Base-by-base conservation (phyloP, 495 filamentous ascomycete species). In the Podospora appendiculata region DNA sequence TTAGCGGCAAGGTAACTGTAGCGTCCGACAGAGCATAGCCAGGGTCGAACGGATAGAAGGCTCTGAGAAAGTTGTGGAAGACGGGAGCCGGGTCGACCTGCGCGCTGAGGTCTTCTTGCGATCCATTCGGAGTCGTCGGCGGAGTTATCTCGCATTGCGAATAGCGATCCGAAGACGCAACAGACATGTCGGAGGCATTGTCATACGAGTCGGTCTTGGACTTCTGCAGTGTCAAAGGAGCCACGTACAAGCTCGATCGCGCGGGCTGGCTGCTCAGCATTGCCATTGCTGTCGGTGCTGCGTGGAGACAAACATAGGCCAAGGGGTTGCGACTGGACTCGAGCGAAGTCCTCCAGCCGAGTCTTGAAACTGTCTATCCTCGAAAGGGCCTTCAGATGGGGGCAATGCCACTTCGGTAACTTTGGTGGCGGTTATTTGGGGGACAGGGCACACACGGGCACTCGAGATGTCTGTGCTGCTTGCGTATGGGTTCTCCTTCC, bases 41-140 rank as follows among this genome's bases (percentile, higher is more conserved):
- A 12, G 91, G 89, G 41, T 94, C 85, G 62, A 95, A 99, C 16
- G 89, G 87, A 66, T 94, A 95, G 65, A 93, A 94, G n/a, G 93
- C 94, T 57, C 93, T 87, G 18, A 97, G 77, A 59, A 94, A 99
- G 70, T 90, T 93, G 73, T 95, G 89, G 64, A 96, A 97, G 51
- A 90, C 76, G 25, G 82, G 76, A 51, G 81, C 70, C 16, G 73
- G 38, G 19, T 38, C 41, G 8, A 18, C 41, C 8, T 49, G 36
- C 14, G 32, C 45, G 11, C 47, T 45, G 33, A 79, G 69, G 54
- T 80, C 75, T 58, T 84, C 74, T 58, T 80, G 77, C 8, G 78
- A 79, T 56, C 72, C 75, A 67, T 82, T 79, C 5, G 88, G 88
- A 35, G 88, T 89, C 51, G 82, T 69, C 47, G 87, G 87, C 10